Conservation (phyloP, 371 early-diverging fungal species). For the Choanephora cucurbitarum region DNA sequence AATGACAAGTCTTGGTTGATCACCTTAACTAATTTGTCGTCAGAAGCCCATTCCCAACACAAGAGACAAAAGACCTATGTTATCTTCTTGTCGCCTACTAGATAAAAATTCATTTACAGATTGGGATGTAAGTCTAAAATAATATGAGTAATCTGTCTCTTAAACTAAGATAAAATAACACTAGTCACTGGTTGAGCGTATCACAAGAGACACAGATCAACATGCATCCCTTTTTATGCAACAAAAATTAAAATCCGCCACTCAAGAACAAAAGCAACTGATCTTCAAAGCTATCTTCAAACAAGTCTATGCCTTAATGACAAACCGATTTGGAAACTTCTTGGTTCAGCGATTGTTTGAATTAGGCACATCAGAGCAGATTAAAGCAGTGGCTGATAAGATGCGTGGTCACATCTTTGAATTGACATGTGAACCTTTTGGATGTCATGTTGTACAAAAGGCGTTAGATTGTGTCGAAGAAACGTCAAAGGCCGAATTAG, state of each 20-base stretch:
- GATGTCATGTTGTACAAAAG: slow-evolving; percentile 82
- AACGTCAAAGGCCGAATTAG: slow-evolving; percentile 55
- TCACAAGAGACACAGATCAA: slow-evolving; percentile 74
- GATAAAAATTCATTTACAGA: slow-evolving; percentile 33
- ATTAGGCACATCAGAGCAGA: slow-evolving; percentile 62
- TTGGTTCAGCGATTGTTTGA: slow-evolving; percentile 75
- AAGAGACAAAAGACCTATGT: no score
- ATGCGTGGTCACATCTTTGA: slow-evolving; percentile 68
- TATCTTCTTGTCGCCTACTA: slow-evolving; percentile 18
- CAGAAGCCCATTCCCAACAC: no score
- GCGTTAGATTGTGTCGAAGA: slow-evolving; percentile 69
- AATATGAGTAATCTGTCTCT: slow-evolving; percentile 5
- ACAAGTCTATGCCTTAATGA: slow-evolving; percentile 64
- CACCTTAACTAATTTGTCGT: no score
- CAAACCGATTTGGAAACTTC: slow-evolving; percentile 82
- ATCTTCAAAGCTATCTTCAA: slow-evolving; percentile 64
- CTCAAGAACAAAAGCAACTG: slow-evolving; percentile 50
- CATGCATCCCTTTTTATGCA: slow-evolving; percentile 77
- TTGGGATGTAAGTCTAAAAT: slow-evolving; percentile 43
- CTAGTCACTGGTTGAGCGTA: slow-evolving; percentile 61
- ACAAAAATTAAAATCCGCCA: slow-evolving; percentile 67
- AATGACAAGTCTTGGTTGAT: no score
- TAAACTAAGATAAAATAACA: no score
- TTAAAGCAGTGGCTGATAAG: slow-evolving; percentile 51
- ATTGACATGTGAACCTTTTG: slow-evolving; percentile 75